A percentile compares a stretch with the other conserved stretches of the same genome.
Conservation (phyloP, 805 yeast genomes). For the Blastobotrys chiropterorum region DNA sequence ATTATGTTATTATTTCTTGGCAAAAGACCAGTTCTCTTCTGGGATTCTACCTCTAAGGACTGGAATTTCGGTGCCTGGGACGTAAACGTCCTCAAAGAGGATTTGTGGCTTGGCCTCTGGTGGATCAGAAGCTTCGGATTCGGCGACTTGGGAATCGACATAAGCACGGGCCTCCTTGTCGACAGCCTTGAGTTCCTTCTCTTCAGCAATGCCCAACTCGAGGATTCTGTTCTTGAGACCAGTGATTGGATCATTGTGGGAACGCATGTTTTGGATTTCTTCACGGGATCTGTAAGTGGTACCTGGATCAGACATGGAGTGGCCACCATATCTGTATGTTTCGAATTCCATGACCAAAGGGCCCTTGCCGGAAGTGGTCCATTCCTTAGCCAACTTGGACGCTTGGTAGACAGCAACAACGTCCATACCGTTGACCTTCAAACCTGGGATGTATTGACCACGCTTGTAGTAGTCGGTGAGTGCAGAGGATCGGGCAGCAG, state of each 20-base stretch:
- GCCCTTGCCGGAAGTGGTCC: conserved; percentile 90
- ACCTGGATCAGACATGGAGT: conserved; percentile 99
- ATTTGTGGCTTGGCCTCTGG: conserved; percentile 95
- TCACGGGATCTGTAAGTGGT: conserved; percentile 99
- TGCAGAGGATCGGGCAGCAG: conserved; percentile 96
- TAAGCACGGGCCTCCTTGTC: conserved; percentile 95
- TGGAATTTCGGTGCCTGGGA: conserved; percentile 88
- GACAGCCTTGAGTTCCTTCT: conserved; percentile 87
- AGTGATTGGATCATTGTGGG: conserved; percentile 95
- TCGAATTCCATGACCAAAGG: conserved; percentile 95
- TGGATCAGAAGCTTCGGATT: conserved; percentile 88
- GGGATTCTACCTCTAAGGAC: conserved; percentile 94
- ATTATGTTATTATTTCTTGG: conserved; percentile 1
- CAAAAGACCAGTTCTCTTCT: conserved; percentile 87
- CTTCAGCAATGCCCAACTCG: conserved; percentile 81
- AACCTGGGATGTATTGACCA: conserved; percentile 98
- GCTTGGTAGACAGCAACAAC: conserved; percentile 92
- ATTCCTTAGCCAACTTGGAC: conserved; percentile 93
- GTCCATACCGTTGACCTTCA: conserved; percentile 98
- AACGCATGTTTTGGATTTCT: conserved; percentile 99
- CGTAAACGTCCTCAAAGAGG: conserved; percentile 94
- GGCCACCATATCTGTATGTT: conserved; percentile 99
- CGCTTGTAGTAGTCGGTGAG: conserved; percentile 95
- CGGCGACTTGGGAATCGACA: conserved; percentile 90
- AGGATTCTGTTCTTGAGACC: conserved; percentile 85